Conservation (phyloP, 768 basidiomycete genomes). For the Boletellus emodensis region DNA sequence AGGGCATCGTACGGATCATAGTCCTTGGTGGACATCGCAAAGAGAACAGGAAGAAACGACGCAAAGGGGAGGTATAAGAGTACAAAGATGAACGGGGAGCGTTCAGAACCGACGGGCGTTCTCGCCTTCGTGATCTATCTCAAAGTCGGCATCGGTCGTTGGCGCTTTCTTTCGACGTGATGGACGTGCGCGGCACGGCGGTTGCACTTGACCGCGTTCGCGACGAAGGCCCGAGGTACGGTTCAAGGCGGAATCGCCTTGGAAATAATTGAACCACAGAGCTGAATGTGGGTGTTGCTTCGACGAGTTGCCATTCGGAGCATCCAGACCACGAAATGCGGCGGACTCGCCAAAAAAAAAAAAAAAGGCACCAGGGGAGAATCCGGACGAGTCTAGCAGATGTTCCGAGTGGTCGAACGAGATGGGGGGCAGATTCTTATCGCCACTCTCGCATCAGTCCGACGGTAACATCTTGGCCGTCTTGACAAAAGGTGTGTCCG, state of each 20-base stretch:
- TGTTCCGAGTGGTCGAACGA: not conserved
- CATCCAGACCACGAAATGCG: not conserved
- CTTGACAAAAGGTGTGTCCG: too few relatives aligned
- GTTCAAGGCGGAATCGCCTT: not conserved
- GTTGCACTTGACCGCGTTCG: not conserved
- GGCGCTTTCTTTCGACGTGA: not conserved
- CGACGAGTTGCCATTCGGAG: conserved; percentile 10
- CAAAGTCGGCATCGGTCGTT: not conserved
- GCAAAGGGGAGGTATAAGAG: conserved; percentile 11
- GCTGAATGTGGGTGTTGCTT: not conserved
- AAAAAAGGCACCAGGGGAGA: conserved; percentile 12
- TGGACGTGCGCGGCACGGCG: not conserved
- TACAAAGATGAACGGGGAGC: not conserved
- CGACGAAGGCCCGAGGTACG: not conserved
- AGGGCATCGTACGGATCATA: conserved; percentile 80
- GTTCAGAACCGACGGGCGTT: not conserved
- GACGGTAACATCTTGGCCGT: too few relatives aligned
- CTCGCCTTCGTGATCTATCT: not conserved
- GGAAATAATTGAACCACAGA: not conserved
- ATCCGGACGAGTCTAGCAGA: not conserved
- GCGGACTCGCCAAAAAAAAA: not conserved
- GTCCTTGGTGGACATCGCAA: conserved; percentile 45
- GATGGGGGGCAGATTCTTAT: not conserved
- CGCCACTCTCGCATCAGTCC: not conserved
- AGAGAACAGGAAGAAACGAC: not conserved